Base-by-base conservation (phyloP, 2,329 filamentous ascomycete genomes). In the Colletotrichum sp. region DNA sequence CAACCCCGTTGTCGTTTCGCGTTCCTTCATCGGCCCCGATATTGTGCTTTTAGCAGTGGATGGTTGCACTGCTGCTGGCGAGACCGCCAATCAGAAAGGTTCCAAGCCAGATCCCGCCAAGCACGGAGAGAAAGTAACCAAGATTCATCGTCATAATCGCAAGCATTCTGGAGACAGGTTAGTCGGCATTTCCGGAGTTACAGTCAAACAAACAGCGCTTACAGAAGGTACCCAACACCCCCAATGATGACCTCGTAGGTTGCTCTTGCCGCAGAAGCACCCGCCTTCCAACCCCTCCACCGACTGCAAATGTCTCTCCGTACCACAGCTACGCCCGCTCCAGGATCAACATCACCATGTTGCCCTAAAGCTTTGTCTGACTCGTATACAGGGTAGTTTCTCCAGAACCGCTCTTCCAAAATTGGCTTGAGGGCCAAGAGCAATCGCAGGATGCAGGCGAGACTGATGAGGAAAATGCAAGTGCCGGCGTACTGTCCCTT, bases 131-230 rank as follows among this genome's bases (percentile, higher is more conserved):
- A 83, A 96, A 96, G 83, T 97, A 97, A 15, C 95, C 95, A 16
- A 96, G 90, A 80, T 97, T 97, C 87, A 95, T 92, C 2, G 94
- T 96, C 95, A 97, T 98, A 81, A 97, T 94, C 12, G 94, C 95
- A 85, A 98, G 87, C 96, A 98, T 98, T 76, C 96, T 98, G 28
- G 5, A 30, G 3, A 9, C 2, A 16, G 28, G 34, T 22, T 32
- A 52, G 48, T 16, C 16, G 56, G 16, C 66, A 7, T 8, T 5
- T 7, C 3, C 12, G 22, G 10, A 8, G 15, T 8, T 2, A 39
- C 3, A 8, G 27, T 5, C 3, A n/a, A 52, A 3, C 18, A 30
- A 6, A 16, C 5, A 4, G 2, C 34, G 91, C 95, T 90, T 86
- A 98, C 96, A 98, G 91, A 36, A 98, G 86, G 85, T 98, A 98